phyloP scores from a whole-genome alignment of 2,329 filamentous ascomycete species.

The Aspergillus sp. region DNA sequence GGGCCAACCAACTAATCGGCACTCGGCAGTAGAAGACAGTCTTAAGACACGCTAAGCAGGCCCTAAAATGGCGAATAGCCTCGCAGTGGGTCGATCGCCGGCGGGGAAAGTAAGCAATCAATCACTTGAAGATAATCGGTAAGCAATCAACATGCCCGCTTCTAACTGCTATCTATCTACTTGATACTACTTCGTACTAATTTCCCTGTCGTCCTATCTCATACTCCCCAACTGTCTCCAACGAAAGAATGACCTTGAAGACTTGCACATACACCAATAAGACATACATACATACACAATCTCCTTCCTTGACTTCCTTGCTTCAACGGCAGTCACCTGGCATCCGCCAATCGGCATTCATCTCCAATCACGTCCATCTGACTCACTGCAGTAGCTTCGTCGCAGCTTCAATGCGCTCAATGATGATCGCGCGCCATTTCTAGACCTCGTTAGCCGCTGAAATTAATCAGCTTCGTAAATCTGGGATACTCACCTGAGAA shows the following conservation, averaged over 20 bases:
- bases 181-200: background rate
- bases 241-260: too few species aligned
- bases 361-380: background rate
- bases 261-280: background rate
- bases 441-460: conserved; percentile 17
- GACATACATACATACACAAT: background rate
- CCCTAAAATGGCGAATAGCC: background rate
- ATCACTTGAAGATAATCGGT: too few species aligned
- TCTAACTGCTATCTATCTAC: background rate
- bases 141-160: too few species aligned
- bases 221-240: background rate
- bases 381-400: conserved; percentile 31
- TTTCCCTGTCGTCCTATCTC: background rate
- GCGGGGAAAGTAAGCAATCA: background rate
- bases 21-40: background rate
- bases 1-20: background rate
- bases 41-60: background rate
- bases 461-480: conserved; percentile 8
- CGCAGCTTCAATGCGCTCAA: conserved; percentile 38
- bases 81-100: background rate
- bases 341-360: background rate
- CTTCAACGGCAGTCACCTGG: background rate
- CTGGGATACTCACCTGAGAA: conserved; percentile 49
- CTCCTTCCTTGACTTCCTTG: background rate
- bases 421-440: conserved; percentile 46